Evolutionary conservation across 192 early-diverging fungal species (phyloP).

Genomic region (Gaertneriomyces sp.): DNA sequence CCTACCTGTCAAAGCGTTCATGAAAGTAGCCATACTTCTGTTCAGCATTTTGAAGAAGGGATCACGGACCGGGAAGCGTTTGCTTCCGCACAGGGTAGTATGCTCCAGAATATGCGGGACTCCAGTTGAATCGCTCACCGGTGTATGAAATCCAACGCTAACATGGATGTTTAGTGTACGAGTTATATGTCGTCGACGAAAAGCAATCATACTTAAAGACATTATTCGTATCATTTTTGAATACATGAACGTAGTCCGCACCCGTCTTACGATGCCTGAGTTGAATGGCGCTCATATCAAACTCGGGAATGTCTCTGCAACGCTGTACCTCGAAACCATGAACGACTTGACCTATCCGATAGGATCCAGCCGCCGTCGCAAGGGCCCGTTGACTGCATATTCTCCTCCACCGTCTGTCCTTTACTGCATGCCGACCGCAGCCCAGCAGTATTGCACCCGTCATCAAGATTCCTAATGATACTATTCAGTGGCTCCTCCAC

Average conservation of each 20-base stretch:
- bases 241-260: slow-evolving; percentile 85
- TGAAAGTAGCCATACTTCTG: slow-evolving; percentile 90
- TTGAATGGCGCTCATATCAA: slow-evolving; percentile 71
- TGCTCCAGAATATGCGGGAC: slow-evolving; percentile 95
- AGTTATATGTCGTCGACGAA: slow-evolving; percentile 8
- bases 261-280: slow-evolving; percentile 67
- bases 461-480: too few relatives aligned
- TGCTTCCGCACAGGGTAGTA: slow-evolving; percentile 87
- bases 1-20: slow-evolving; percentile 88
- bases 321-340: slow-evolving; percentile 19
- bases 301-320: slow-evolving; percentile 56
- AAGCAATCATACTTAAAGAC: slow-evolving; percentile 57
- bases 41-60: slow-evolving; percentile 99
- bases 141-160: slow-evolving; percentile 79
- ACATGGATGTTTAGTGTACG: not conserved
- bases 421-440: too few relatives aligned
- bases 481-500: too few relatives aligned
- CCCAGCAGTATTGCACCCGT: too few relatives aligned
- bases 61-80: slow-evolving; percentile 86
- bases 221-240: slow-evolving; percentile 84
- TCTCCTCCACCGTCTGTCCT: too few relatives aligned
- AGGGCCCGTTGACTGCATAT: too few relatives aligned
- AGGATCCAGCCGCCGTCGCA: not conserved
- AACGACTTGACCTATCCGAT: slow-evolving; percentile 7
- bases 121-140: slow-evolving; percentile 75